phyloP scores from a whole-genome alignment of 495 filamentous ascomycete species.

The Hypoxylon fuscum region DNA sequence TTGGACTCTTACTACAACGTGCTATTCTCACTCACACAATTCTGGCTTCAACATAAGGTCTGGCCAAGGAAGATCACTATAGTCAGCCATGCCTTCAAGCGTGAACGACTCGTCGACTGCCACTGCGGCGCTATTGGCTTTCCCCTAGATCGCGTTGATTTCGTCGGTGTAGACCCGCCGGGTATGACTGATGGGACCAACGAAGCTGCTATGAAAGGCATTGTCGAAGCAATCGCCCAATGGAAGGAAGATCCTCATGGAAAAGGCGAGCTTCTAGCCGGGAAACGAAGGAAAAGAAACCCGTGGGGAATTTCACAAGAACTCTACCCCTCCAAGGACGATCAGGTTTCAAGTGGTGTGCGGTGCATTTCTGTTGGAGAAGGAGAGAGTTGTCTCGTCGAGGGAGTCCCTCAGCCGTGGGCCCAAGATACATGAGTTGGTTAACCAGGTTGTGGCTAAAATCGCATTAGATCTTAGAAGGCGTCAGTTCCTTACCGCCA shows the following conservation, averaged over 20 bases:
- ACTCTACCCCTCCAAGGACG: constrained; percentile 50
- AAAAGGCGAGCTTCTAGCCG: constrained; percentile 50
- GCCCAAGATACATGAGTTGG: constrained; percentile 3
- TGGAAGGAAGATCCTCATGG: constrained; percentile 64
- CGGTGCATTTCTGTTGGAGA: constrained; percentile 31
- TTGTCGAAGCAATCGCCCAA: constrained; percentile 49
- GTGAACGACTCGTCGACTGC: constrained; percentile 68
- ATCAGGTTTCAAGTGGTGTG: constrained; percentile 48
- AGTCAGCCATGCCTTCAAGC: constrained; percentile 80
- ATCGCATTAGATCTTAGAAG: constrained; percentile 35
- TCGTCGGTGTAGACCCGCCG: constrained; percentile 76
- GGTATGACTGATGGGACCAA: constrained; percentile 50
- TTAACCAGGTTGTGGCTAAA: background rate
- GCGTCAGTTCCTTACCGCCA: background rate
- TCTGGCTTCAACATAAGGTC: constrained; percentile 55
- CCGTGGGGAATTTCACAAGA: constrained; percentile 52
- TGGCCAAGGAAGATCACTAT: constrained; percentile 70
- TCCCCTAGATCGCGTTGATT: constrained; percentile 53
- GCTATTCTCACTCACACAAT: constrained; percentile 71
- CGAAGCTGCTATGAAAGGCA: constrained; percentile 49
- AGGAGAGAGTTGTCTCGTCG: constrained; percentile 47
- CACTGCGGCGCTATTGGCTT: constrained; percentile 75
- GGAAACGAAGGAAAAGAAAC: constrained; percentile 61
- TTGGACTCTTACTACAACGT: constrained; percentile 85
- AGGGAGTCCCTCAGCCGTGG: constrained; percentile 49